Base-by-base conservation (phyloP, 305 asterid species). In the Petunia hybrid region DNA sequence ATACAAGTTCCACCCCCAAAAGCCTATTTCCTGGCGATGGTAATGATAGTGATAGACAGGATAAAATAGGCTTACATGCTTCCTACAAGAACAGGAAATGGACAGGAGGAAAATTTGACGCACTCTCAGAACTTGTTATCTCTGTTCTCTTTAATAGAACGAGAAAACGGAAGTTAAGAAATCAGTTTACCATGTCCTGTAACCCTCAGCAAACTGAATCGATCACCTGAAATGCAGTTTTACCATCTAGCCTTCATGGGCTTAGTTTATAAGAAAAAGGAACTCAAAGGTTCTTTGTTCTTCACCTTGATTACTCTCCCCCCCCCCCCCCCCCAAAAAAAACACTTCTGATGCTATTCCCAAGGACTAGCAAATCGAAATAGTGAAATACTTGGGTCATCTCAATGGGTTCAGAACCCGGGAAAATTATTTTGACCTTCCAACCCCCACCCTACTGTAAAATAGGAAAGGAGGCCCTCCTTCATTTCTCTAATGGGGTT, bases 321-420 rank as follows among this genome's bases (percentile, higher is more conserved):
- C 6, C 2, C 13, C 66, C 76, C n/a, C 40, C 55, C n/a, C n/a
- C n/a, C n/a, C n/a, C n/a, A n/a, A n/a, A n/a, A n/a, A n/a, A 39
- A 22, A 31, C 31, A 42, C 3, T 71, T 46, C 43, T 46, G 42
- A 46, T 1, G 1, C 6, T 46, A 42, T 5, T 69, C 14, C 57
- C 59, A 69, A 22, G 59, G 76, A 69, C 22, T 71, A 71, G 77
- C 61, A 10, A 71, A 71, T 71, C 31, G 2, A 71, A 35, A 71
- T n/a, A 35, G 31, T 46, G 61, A 71, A 46, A 71, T 71, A 31
- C 60, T 46, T 2, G 42, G 61, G 31, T 31, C 61, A 71, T 71
- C 61, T 46, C 61, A 31, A 70, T 46, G 77, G 77, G 77, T 31
- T 46, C 77, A 22, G 46, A 22, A 70, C 22, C 31, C 31, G 31